A percentile compares a stretch with the other conserved stretches of the same genome.
Conservation (phyloP, 2,329 filamentous ascomycete genomes). For the Metarhizium album region DNA sequence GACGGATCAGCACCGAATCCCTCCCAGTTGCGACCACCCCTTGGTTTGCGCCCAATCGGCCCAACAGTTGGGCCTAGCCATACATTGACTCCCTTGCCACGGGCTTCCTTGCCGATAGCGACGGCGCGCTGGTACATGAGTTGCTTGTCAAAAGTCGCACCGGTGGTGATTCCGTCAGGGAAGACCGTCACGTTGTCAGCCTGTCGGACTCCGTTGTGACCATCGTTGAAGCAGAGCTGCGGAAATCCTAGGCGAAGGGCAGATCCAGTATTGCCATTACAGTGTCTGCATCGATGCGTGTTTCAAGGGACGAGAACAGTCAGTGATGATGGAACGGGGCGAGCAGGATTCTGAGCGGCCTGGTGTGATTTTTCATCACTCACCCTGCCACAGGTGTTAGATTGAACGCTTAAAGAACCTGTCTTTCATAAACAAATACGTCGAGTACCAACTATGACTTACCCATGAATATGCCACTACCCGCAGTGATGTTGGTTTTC, state of each 20-base stretch:
- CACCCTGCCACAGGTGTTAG: constrained; percentile 3
- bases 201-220: constrained; percentile 59
- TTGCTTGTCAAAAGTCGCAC: constrained; percentile 64
- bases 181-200: constrained; percentile 68
- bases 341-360: neutral
- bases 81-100: constrained; percentile 63
- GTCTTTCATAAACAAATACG: neutral
- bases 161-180: constrained; percentile 66
- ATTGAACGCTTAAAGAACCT: neutral
- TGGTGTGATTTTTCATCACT: neutral
- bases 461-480: constrained; percentile 63
- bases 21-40: constrained; percentile 67
- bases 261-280: constrained; percentile 68
- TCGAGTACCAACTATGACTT: constrained; percentile 7
- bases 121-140: constrained; percentile 58
- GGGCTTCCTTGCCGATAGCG: constrained; percentile 59
- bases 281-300: constrained; percentile 44
- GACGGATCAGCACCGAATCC: constrained; percentile 61
- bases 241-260: constrained; percentile 60
- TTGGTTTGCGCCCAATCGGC: constrained; percentile 59
- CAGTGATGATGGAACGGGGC: neutral
- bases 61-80: constrained; percentile 62
- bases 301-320: too few relatives aligned
- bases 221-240: constrained; percentile 61
- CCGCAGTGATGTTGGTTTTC: constrained; percentile 67